Evolutionary conservation across 352 stramenopile species (phyloP), one percentile per base, ranked within the genome.

Genomic region (Phytophthora nicotianae): DNA sequence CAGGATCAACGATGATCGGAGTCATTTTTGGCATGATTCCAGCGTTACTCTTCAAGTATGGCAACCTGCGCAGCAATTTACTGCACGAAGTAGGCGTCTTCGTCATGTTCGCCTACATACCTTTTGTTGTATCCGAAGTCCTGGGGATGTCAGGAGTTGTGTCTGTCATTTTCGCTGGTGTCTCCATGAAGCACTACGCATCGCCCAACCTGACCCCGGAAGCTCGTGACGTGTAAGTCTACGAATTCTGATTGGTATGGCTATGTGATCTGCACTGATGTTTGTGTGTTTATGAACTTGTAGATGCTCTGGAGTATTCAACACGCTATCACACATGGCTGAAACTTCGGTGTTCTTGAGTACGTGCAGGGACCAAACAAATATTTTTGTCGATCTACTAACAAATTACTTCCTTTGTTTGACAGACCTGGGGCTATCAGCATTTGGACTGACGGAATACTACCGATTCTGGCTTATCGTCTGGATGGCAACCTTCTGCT

Each of bases 311-410:
- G 80, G 81, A 10, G 72, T 98, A 6, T 98, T 98, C 64, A 91
- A 96, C 58, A 90, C 95, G 1, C 65, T 96, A n/a, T 82, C 92
- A 13, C 87, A 98, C 73, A 83, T 98, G 66, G 83, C 90, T 7
- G 95, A 98, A 70, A 97, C 91, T 0, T 79, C 88, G 0, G 95
- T 98, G 43, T 98, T 98, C 73, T 72, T 98, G 56, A 92, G 87
- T 95, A 78, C 29, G 79, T 80, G 10, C 5, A 32, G 9, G 29
- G 8, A 13, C 13, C 13, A 3, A 35, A 35, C 9, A 13, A 5
- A 13, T 14, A 4, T 35, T 35, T 8, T 13, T 9, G 5, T 13
- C 9, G 29, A 13, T 35, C 13, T 35, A 35, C 43, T 13, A 35
- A 33, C n/a, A 4, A 21, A 37, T 35, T 3, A 5, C 20, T 47